Evolutionary conservation across 805 yeast species (phyloP), one percentile per base, ranked within the genome.

Genomic region (Sugiyamaella smithiae): DNA sequence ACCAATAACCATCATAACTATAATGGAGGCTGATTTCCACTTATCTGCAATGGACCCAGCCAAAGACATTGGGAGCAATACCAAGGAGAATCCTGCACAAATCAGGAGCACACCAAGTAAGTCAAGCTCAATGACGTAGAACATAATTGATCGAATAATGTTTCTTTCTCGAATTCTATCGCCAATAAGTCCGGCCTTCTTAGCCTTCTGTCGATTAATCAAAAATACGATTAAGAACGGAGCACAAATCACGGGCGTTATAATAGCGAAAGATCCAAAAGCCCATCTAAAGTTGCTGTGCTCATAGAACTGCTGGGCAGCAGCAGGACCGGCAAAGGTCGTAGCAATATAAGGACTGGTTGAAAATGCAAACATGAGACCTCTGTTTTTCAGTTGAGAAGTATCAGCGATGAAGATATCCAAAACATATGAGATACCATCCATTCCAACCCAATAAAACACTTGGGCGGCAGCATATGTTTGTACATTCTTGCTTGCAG

Each of bases 401-500:
- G 77, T 73, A 67, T 83, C 89, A 1, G 86, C 78, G 51, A 79
- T 58, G 31, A 81, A 69, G 33, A 83, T 65, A 51, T 77, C 71
- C 28, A 81, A 28, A 12, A 44, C 42, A 46, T 82, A 67, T 32
- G 77, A 67, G 14, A 78, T 72, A 48, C 88, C 88, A 26, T 79
- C 74, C 61, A 75, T 81, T 5, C 89, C 81, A 44, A 64, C 56
- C 45, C 62, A 63, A 54, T 71, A 72, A 35, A 73, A 51, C 2
- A 51, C 54, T 43, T 51, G 48, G 57, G 84, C 85, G 20, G 77
- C 84, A 45, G 82, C 80, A 54, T 73, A 81, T 16, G 76, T 66
- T 44, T 74, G 68, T 22, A 80, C 72, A 53, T 75, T 74, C 52
- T 70, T 70, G 17, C 83, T 78, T 57, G 77, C 80, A 5, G 80